Percentiles rank a stretch among this genome's conserved stretches.
phyloP scores from a whole-genome alignment of 2,329 filamentous ascomycete species.

The Emericellopsis atlantica region DNA sequence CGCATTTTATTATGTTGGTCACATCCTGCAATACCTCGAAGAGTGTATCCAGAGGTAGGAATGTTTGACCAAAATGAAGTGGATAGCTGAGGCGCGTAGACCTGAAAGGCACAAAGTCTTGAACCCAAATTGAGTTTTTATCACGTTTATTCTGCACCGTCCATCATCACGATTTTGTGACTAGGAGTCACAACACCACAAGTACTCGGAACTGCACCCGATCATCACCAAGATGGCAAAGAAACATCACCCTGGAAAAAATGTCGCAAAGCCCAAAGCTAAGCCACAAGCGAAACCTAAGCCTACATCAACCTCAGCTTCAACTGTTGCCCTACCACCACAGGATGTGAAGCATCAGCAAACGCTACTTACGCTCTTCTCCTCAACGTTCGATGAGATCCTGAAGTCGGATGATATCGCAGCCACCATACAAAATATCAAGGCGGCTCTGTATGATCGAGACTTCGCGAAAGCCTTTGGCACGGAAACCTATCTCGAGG shows the following conservation, averaged over 20 bases:
- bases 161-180: neutral
- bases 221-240: neutral
- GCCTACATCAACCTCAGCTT: neutral
- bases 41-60: no score
- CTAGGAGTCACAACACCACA: neutral
- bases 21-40: no score
- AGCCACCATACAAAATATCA: slow-evolving; percentile 63
- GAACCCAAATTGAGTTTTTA: no score
- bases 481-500: slow-evolving; percentile 55
- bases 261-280: neutral
- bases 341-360: slow-evolving; percentile 37
- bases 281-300: neutral
- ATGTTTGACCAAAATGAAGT: no score
- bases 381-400: slow-evolving; percentile 43
- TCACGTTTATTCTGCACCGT: neutral
- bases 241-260: neutral
- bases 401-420: slow-evolving; percentile 34
- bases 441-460: slow-evolving; percentile 72
- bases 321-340: neutral
- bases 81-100: no score
- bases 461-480: slow-evolving; percentile 77
- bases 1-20: no score
- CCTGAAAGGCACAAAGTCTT: no score
- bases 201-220: neutral
- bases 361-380: slow-evolving; percentile 61